phyloP scores from a whole-genome alignment of 1,284 basidiomycete genomes.

The Phellopilus nigrolimitatus region DNA sequence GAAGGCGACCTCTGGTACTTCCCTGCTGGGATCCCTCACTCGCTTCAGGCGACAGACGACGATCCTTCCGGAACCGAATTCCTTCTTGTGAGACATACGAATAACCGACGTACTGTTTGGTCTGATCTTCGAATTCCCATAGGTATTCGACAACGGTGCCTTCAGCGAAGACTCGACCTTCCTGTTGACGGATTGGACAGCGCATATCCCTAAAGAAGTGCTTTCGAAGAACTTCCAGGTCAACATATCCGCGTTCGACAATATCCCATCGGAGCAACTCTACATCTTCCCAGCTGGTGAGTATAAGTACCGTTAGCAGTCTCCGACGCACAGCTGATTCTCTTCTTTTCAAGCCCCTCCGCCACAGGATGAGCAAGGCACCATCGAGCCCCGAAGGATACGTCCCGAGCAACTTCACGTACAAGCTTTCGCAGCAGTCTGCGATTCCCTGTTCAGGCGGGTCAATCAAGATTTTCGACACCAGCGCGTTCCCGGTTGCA shows the following conservation, averaged over 20 bases:
- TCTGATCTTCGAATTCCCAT: too few relatives aligned
- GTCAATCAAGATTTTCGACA: slow-evolving; percentile 58
- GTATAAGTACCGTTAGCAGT: slow-evolving; percentile 18
- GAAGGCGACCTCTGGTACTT: too few relatives aligned
- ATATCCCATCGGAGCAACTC: slow-evolving; percentile 32
- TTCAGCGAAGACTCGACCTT: slow-evolving; percentile 42
- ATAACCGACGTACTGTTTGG: too few relatives aligned
- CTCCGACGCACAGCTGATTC: slow-evolving; percentile 14
- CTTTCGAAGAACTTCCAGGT: slow-evolving; percentile 40
- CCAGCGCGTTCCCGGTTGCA: slow-evolving; percentile 46
- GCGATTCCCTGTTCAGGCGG: slow-evolving; percentile 52
- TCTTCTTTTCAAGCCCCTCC: slow-evolving; percentile 27
- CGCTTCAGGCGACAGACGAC: too few relatives aligned
- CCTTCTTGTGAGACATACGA: too few relatives aligned
- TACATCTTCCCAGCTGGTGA: slow-evolving; percentile 41
- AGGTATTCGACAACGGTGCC: slow-evolving; percentile 36
- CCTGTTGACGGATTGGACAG: slow-evolving; percentile 34
- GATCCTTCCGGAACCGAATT: too few relatives aligned
- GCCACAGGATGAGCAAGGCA: slow-evolving; percentile 34
- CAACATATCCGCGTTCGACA: slow-evolving; percentile 31
- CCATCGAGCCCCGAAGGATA: slow-evolving; percentile 48
- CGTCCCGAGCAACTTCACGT: slow-evolving; percentile 48
- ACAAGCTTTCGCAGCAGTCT: slow-evolving; percentile 46
- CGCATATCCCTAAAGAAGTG: slow-evolving; percentile 41
- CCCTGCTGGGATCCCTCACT: too few relatives aligned